Conservation (phyloP, 345 rosid genomes). For the Populus tremula region DNA sequence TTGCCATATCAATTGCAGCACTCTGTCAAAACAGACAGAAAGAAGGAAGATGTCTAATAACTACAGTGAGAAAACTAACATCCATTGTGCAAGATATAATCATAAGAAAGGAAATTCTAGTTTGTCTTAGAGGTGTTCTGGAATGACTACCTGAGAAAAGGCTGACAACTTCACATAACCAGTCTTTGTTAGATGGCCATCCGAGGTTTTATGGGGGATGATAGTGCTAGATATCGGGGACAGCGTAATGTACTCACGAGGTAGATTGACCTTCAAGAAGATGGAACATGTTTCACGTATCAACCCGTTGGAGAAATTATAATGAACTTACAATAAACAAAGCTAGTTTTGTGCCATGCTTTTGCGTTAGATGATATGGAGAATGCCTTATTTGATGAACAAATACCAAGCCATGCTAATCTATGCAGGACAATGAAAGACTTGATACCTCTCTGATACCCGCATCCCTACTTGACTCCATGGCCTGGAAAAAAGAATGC, state of each 20-base stretch:
- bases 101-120: neutral
- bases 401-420: too few relatives aligned
- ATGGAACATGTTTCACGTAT: slow-evolving; percentile 4
- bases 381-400: neutral
- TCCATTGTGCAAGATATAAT: neutral
- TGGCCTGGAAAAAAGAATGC: slow-evolving; percentile 39
- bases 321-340: neutral
- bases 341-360: neutral
- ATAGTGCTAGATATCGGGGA: slow-evolving; percentile 78
- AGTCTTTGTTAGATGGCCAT: slow-evolving; percentile 60
- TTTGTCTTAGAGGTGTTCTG: neutral
- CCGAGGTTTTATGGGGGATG: slow-evolving; percentile 69
- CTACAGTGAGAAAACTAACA: neutral
- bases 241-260: slow-evolving; percentile 71
- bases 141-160: slow-evolving; percentile 67
- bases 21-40: slow-evolving; percentile 40
- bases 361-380: neutral
- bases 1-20: slow-evolving; percentile 76
- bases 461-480: slow-evolving; percentile 36
- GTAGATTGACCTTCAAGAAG: slow-evolving; percentile 59
- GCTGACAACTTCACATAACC: slow-evolving; percentile 74
- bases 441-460: slow-evolving; percentile 56
- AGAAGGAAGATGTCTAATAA: neutral
- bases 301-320: neutral
- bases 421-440: neutral